A percentile compares a stretch with the other conserved stretches of the same genome.
Conservation (phyloP, 2,329 filamentous ascomycete species). For the Mollisia scopiformis region DNA sequence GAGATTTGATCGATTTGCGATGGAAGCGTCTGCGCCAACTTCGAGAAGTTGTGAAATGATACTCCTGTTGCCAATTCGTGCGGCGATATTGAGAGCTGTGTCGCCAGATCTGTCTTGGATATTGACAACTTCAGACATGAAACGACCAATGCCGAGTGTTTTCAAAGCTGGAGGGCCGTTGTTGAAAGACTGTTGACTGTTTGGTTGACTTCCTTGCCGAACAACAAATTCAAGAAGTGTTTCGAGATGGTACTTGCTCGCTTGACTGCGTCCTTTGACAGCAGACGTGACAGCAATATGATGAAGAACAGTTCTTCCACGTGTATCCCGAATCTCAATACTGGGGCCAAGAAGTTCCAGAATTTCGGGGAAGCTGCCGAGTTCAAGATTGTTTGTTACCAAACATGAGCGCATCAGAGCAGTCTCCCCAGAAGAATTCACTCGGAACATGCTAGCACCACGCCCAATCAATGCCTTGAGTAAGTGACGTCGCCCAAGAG, state of each 20-base stretch:
- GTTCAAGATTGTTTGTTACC: conserved; percentile 93
- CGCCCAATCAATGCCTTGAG: conserved; percentile 79
- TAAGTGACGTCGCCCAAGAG: conserved; percentile 82
- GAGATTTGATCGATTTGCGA: conserved; percentile 87
- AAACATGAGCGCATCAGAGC: conserved; percentile 90
- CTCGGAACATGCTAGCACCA: conserved; percentile 84
- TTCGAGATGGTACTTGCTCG: conserved; percentile 95
- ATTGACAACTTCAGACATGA: conserved; percentile 97
- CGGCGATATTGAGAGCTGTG: conserved; percentile 91
- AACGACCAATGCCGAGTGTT: conserved; percentile 80
- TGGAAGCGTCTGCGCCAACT: conserved; percentile 90
- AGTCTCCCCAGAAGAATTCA: conserved; percentile 89
- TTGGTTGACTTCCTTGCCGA: conserved; percentile 72
- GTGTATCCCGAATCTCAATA: conserved; percentile 87
- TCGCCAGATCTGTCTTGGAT: conserved; percentile 92
- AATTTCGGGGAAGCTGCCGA: conserved; percentile 86
- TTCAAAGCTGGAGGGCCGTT: conserved; percentile 28
- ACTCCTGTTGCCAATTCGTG: conserved; percentile 87
- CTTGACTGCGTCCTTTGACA: conserved; percentile 88
- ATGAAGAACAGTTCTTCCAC: conserved; percentile 89
- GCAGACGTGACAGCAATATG: conserved; percentile 96
- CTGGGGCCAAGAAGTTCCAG: conserved; percentile 87
- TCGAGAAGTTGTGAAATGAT: conserved; percentile 97
- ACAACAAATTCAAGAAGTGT: conserved; percentile 94
- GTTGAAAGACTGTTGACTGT: conserved; percentile 47